phyloP scores from a whole-genome alignment of 1,284 basidiomycete species.

The Spongiforma sp. region DNA sequence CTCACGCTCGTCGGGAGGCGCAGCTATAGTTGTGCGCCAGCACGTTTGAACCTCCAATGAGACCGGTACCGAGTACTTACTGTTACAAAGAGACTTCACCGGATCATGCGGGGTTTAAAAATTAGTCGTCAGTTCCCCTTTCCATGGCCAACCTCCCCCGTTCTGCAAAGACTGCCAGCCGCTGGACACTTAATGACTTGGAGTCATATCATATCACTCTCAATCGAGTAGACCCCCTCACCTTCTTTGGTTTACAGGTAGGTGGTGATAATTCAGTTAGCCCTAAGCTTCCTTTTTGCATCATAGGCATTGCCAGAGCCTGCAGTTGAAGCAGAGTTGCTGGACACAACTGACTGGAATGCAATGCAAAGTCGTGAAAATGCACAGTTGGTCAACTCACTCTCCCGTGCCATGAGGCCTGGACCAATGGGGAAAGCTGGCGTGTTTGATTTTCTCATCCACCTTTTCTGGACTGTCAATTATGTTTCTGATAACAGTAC shows the following conservation, averaged over 20 bases:
- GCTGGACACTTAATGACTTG: neutral
- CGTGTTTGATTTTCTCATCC: neutral
- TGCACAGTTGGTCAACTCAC: neutral
- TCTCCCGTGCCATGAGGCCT: neutral
- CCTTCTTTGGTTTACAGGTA: neutral
- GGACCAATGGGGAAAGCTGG: neutral
- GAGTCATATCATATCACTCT: neutral
- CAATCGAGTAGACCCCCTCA: neutral
- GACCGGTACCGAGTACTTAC: too few species aligned
- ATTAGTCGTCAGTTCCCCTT: too few species aligned
- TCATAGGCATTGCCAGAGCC: neutral
- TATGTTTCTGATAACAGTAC: neutral
- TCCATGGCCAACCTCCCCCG: neutral
- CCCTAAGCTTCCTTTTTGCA: neutral
- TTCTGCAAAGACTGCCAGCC: neutral
- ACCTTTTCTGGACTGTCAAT: neutral
- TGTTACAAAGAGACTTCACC: too few species aligned
- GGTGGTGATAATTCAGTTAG: neutral
- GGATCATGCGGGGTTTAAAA: too few species aligned
- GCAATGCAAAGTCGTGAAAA: neutral
- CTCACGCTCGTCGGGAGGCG: too few species aligned
- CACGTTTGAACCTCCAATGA: too few species aligned
- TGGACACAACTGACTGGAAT: neutral
- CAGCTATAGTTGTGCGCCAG: too few species aligned
- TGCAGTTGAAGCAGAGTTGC: neutral